Conservation (phyloP, 352 stramenopile genomes). For the Pythium periplocum region DNA sequence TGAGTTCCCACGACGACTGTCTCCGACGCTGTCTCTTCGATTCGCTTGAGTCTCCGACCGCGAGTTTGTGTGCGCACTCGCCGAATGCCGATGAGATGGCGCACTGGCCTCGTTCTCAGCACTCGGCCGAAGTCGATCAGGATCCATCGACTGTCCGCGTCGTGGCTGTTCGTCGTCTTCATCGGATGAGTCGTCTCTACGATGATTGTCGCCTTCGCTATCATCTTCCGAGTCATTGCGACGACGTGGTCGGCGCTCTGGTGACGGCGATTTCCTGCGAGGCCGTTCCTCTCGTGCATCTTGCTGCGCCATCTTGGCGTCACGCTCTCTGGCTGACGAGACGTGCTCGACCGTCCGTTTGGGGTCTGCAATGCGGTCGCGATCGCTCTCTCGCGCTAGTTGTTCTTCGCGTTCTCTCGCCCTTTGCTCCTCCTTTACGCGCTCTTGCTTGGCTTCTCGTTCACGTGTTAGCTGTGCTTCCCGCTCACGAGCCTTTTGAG, state of each 20-base stretch:
- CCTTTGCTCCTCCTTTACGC: background rate
- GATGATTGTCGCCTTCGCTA: too few relatives aligned
- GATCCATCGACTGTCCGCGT: slow-evolving; percentile 7
- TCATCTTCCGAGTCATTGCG: background rate
- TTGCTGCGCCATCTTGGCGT: background rate
- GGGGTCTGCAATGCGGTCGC: slow-evolving; percentile 25
- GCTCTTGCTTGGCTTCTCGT: slow-evolving; percentile 3
- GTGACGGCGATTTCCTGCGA: background rate
- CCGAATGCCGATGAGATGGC: too few relatives aligned
- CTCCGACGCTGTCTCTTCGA: too few relatives aligned
- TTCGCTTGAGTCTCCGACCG: too few relatives aligned
- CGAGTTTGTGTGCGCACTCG: too few relatives aligned
- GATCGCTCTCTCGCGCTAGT: slow-evolving; percentile 9
- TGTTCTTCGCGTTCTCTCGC: too few relatives aligned
- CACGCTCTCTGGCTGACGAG: background rate
- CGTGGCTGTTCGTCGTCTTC: slow-evolving; percentile 6
- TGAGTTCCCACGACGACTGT: too few relatives aligned
- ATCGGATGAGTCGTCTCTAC: background rate
- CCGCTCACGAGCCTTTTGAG: slow-evolving; percentile 10
- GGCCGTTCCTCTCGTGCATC: slow-evolving; percentile 8
- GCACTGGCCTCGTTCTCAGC: too few relatives aligned
- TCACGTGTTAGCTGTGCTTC: slow-evolving; percentile 9
- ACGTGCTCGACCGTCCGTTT: slow-evolving; percentile 13
- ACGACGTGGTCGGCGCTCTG: too few relatives aligned
- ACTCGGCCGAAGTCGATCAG: too few relatives aligned